These are phyloP conservation scores for Ascochyta lentis DNA, from an alignment of 2,329 filamentous ascomycete genomes.

Conservation along the genomic window DNA sequence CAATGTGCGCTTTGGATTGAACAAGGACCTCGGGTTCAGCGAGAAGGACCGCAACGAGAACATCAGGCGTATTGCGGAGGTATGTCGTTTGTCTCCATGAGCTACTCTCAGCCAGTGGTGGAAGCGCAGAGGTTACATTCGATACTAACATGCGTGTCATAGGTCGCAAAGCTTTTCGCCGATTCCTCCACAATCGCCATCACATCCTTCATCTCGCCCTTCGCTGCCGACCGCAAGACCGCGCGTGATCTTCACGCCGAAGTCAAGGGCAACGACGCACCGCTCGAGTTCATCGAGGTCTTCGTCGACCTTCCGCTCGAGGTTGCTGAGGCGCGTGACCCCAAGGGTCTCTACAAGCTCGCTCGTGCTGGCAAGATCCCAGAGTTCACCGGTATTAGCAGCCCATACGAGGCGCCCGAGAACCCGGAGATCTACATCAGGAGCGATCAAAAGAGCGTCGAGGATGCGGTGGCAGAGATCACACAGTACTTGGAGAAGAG, in stretches of 20 bases:
- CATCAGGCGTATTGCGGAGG: conserved; percentile 92
- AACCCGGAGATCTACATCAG: conserved; percentile 86
- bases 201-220: conserved; percentile 96
- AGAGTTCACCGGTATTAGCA: conserved; percentile 94
- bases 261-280: conserved; percentile 60
- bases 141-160: not conserved
- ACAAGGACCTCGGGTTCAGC: conserved; percentile 95
- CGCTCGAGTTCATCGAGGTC: conserved; percentile 90
- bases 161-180: conserved; percentile 95
- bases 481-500: conserved; percentile 77
- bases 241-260: conserved; percentile 81
- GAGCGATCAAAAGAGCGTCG: conserved; percentile 81
- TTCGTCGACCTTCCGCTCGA: conserved; percentile 90
- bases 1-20: conserved; percentile 97
- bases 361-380: conserved; percentile 92
- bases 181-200: conserved; percentile 87
- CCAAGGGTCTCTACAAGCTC: conserved; percentile 98
- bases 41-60: conserved; percentile 96
- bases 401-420: conserved; percentile 90
- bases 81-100: conserved; percentile 24
- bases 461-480: conserved; percentile 88
- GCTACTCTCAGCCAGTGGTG: not conserved
- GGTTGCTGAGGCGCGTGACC: conserved; percentile 92
- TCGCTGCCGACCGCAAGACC: conserved; percentile 81
- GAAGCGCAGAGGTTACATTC: not conserved